Evolutionary conservation across 495 filamentous ascomycete genomes (phyloP), one percentile per base, ranked within the genome.

Genomic region (Aspergillus affinis): DNA sequence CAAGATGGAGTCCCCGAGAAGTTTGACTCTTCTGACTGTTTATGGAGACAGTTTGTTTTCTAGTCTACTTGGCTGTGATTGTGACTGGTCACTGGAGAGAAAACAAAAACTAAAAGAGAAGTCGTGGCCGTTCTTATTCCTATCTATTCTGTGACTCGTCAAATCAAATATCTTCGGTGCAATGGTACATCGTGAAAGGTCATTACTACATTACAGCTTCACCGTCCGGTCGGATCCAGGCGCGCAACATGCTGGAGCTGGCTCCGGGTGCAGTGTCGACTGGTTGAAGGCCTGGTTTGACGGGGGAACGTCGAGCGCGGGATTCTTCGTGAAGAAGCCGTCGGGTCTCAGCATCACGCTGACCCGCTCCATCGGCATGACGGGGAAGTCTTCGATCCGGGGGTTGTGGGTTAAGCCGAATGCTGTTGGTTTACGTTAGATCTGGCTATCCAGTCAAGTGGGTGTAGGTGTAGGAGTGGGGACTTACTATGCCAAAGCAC

Each of bases 291-390:
- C 51, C 65, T 78, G 76, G 9, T 30, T 58, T 1, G 71, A 75
- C 6, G 67, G 66, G 0, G 76, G 83, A 13, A 91, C 89, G 74
- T 91, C 89, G 47, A 91, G 58, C 8, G 87, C 86, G 0, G 89
- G 89, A 64, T 92, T 92, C 75, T 79, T 80, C 8, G 84, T 83
- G 73, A 92, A 92, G 78, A 92, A 92, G 10, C 88, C 87, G 54
- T 82, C 82, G 8, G 88, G 88, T 71, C 86, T 86, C 55, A 92
- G 87, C 85, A 68, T 83, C 73, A 65, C 82, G 48, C 72, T 75
- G 27, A 78, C 68, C 9, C 69, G 71, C 52, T 78, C 78, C 54
- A 75, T 63, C 0, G 77, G 77, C 89, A 92, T 92, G 44, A 88
- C 82, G 0, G 85, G 85, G 72, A 86, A 88, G 61, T 88, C 85